These are phyloP conservation scores for Elymus sibiricus DNA, from an alignment of 176 grass and related monocot genomes.

Conservation along the genomic window DNA sequence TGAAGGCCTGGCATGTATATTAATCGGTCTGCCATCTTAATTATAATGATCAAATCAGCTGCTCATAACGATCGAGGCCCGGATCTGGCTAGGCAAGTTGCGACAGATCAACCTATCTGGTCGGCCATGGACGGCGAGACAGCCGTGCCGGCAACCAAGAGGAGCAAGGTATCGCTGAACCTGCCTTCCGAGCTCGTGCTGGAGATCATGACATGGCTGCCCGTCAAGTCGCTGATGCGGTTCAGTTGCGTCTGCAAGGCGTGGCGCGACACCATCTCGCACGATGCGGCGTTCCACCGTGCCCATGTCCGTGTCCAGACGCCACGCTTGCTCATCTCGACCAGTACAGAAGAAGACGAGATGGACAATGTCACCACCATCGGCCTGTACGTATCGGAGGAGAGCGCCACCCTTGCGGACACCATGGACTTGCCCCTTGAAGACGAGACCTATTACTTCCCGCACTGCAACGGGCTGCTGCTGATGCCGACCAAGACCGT, in stretches of 20 bases:
- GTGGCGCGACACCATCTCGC: background rate
- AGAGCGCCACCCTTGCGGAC: background rate
- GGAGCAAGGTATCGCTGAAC: background rate
- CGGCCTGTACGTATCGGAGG: background rate
- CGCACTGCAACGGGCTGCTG: background rate
- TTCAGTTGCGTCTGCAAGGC: background rate
- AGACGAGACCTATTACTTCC: fast-evolving
- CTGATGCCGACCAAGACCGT: background rate
- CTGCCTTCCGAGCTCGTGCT: background rate
- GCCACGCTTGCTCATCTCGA: background rate
- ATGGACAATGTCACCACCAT: background rate
- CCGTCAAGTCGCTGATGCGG: background rate
- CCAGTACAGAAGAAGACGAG: background rate
- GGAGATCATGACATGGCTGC: background rate
- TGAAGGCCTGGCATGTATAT: too few species aligned
- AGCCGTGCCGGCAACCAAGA: background rate
- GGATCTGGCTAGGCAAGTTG: too few species aligned
- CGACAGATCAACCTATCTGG: too few species aligned
- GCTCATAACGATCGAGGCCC: too few species aligned
- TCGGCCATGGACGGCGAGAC: background rate
- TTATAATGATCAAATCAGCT: too few species aligned
- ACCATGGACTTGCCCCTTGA: background rate
- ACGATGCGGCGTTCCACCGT: background rate
- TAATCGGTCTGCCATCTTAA: too few species aligned
- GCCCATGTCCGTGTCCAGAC: background rate